phyloP scores from a whole-genome alignment of 2,329 filamentous ascomycete species.

The Calycina herbarum region DNA sequence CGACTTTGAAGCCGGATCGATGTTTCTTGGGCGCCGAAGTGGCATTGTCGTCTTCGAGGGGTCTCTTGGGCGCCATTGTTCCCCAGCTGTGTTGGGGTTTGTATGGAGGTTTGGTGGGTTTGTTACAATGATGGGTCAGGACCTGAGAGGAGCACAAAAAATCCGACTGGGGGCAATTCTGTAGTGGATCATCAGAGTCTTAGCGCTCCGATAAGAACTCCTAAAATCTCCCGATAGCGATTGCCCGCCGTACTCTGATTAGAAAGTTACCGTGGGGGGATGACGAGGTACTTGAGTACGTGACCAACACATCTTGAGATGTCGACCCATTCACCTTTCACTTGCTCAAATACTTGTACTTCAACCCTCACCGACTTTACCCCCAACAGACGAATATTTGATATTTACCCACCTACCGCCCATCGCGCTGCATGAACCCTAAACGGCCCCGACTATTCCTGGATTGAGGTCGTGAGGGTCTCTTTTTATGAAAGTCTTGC shows the following conservation, averaged over 20 bases:
- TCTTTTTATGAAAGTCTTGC: slow-evolving; percentile 24
- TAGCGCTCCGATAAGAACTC: slow-evolving; percentile 1
- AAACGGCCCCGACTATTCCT: not conserved
- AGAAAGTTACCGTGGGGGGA: not conserved
- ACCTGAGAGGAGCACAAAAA: not conserved
- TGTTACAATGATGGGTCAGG: not conserved
- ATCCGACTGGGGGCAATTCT: not conserved
- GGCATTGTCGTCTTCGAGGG: slow-evolving; percentile 47
- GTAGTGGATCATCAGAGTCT: not conserved
- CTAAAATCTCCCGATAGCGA: not conserved
- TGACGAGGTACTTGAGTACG: not conserved
- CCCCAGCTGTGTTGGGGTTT: not conserved
- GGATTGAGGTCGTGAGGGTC: slow-evolving; percentile 12
- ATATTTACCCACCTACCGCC: not conserved
- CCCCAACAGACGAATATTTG: not conserved
- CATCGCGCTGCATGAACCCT: slow-evolving; percentile 1
- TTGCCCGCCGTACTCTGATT: not conserved
- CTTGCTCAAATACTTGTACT: not conserved
- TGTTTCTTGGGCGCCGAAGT: slow-evolving; percentile 50
- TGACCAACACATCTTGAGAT: not conserved
- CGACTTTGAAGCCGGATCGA: slow-evolving; percentile 77
- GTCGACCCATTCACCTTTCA: not conserved
- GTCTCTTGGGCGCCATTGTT: slow-evolving; percentile 60
- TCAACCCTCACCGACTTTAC: slow-evolving; percentile 12
- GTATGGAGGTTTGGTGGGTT: not conserved